Conservation (phyloP, 2,329 filamentous ascomycete species). For the Lasiodiplodia sp. region DNA sequence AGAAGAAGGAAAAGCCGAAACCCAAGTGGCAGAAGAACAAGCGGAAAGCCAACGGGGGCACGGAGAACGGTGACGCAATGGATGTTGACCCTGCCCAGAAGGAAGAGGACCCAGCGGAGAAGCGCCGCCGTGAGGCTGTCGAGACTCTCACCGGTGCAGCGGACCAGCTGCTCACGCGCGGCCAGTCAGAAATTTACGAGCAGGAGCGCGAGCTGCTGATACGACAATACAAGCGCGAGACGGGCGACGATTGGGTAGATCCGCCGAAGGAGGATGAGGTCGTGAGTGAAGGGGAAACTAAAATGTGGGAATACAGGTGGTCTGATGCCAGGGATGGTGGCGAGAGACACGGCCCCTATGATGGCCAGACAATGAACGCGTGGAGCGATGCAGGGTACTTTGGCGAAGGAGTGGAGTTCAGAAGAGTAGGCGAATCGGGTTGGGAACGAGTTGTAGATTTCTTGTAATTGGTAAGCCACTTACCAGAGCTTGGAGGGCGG, state of each 20-base stretch:
- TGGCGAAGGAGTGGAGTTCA: constrained; percentile 77
- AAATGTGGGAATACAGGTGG: constrained; percentile 93
- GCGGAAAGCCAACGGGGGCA: constrained; percentile 46
- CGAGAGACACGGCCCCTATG: constrained; percentile 84
- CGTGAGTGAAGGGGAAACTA: constrained; percentile 39
- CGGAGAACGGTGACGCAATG: constrained; percentile 62
- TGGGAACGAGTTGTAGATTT: constrained; percentile 52
- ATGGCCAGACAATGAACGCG: constrained; percentile 82
- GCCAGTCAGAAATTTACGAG: constrained; percentile 91
- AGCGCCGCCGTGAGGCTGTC: constrained; percentile 74
- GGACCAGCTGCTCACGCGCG: constrained; percentile 82
- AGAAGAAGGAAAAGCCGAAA: constrained; percentile 54
- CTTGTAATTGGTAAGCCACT: background rate
- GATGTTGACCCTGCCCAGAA: constrained; percentile 66
- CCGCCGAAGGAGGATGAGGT: constrained; percentile 46
- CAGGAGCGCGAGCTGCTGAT: constrained; percentile 83
- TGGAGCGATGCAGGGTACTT: constrained; percentile 96
- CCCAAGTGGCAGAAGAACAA: constrained; percentile 70
- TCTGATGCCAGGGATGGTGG: constrained; percentile 83
- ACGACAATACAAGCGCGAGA: constrained; percentile 82
- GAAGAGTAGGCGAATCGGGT: constrained; percentile 49
- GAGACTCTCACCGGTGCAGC: constrained; percentile 87
- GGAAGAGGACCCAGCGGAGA: constrained; percentile 72
- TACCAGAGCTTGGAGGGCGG: background rate
- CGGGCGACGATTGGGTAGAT: constrained; percentile 83